Evolutionary conservation across 768 basidiomycete species (phyloP).

Genomic region (Mrakia gelida): DNA sequence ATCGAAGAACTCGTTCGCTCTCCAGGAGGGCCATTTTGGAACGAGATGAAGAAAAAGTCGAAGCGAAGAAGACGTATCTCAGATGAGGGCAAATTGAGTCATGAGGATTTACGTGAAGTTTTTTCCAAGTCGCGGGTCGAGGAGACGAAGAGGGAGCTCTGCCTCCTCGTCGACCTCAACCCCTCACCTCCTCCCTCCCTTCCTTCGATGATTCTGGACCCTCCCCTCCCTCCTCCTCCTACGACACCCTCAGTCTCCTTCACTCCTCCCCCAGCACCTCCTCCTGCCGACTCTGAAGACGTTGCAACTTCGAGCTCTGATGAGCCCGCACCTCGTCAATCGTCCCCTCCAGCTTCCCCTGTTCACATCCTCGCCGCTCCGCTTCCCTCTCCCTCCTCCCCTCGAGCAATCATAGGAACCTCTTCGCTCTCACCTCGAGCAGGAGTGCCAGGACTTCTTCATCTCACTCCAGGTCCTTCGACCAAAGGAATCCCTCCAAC

Average conservation of each 20-base stretch:
- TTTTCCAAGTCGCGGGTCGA: too few relatives aligned
- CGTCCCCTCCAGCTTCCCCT: conserved; percentile 5
- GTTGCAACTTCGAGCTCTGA: not conserved
- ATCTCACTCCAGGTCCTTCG: not conserved
- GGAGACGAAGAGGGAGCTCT: too few relatives aligned
- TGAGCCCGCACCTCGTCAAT: not conserved
- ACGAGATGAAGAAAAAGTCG: too few relatives aligned
- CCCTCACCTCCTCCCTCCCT: not conserved
- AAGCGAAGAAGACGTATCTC: too few relatives aligned
- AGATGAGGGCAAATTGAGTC: too few relatives aligned
- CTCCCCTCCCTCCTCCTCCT: not conserved
- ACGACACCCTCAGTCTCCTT: not conserved
- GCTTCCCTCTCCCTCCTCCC: not conserved
- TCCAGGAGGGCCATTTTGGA: too few relatives aligned
- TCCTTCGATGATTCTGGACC: not conserved
- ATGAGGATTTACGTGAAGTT: too few relatives aligned
- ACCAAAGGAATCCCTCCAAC: not conserved
- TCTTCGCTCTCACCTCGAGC: not conserved
- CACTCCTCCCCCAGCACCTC: not conserved
- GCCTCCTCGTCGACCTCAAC: not conserved
- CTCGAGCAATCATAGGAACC: not conserved
- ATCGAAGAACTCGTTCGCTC: too few relatives aligned
- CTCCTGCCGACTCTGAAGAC: not conserved
- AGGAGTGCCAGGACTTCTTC: not conserved
- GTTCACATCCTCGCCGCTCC: not conserved